phyloP scores from a whole-genome alignment of 192 early-diverging fungal genomes.

The Umbelopsis sp. region DNA sequence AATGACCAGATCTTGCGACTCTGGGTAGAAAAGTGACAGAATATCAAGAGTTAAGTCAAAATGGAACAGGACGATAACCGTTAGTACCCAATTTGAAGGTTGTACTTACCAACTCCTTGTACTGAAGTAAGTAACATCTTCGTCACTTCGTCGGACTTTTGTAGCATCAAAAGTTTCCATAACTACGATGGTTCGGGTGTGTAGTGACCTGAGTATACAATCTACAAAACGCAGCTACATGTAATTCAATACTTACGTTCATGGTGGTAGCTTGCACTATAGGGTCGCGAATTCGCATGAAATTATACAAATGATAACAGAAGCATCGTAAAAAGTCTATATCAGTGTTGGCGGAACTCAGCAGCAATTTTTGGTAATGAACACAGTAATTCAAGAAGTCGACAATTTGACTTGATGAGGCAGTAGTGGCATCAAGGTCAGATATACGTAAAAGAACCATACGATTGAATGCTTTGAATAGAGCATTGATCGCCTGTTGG shows the following conservation, averaged over 20 bases:
- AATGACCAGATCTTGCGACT: conserved; percentile 53
- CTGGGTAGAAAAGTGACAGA: conserved; percentile 5
- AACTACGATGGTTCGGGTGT: conserved; percentile 28
- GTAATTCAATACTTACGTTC: conserved; percentile 47
- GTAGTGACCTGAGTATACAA: neutral
- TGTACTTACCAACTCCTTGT: conserved; percentile 30
- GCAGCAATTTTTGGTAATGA: conserved; percentile 64
- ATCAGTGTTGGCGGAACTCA: conserved; percentile 54
- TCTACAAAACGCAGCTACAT: neutral
- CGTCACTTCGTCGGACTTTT: conserved; percentile 52
- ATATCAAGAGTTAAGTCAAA: too few relatives aligned
- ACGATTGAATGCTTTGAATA: conserved; percentile 54
- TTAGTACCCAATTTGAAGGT: neutral
- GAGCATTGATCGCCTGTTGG: conserved; percentile 32
- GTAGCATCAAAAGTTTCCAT: conserved; percentile 62
- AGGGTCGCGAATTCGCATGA: conserved; percentile 43
- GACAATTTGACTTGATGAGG: conserved; percentile 33
- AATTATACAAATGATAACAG: conserved; percentile 61
- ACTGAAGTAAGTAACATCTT: conserved; percentile 44
- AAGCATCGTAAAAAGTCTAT: conserved; percentile 66
- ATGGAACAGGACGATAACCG: neutral
- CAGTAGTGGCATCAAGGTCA: conserved; percentile 48
- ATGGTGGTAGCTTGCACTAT: conserved; percentile 47
- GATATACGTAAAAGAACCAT: conserved; percentile 55
- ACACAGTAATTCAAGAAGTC: conserved; percentile 58